A percentile compares a stretch with the other conserved stretches of the same genome.
Evolutionary conservation across 2,329 filamentous ascomycete genomes (phyloP).

Genomic region (Sclerotinia minor): DNA sequence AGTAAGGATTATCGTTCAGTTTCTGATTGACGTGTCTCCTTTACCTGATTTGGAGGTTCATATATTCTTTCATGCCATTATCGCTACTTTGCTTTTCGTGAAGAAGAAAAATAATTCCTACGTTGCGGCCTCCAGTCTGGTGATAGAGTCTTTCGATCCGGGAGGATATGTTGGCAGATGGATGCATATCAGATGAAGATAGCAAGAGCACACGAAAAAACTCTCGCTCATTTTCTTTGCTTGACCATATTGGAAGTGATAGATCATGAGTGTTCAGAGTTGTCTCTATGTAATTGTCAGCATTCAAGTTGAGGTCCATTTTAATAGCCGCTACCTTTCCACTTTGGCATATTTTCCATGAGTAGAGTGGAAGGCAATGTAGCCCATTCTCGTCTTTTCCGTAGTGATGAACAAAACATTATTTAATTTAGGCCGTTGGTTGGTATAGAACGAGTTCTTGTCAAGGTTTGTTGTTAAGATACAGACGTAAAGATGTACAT

Average conservation of each 20-base stretch:
- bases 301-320: background rate
- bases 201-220: constrained; percentile 38
- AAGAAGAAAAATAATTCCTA: constrained; percentile 41
- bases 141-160: constrained; percentile 41
- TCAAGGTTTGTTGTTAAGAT: background rate
- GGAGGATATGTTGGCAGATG: constrained; percentile 26
- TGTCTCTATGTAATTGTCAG: constrained; percentile 32
- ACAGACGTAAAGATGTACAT: background rate
- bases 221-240: constrained; percentile 26
- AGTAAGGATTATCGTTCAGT: background rate
- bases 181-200: constrained; percentile 35
- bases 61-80: constrained; percentile 35
- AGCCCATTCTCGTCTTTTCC: constrained; percentile 39
- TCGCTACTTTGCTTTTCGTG: constrained; percentile 29
- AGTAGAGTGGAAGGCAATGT: constrained; percentile 36
- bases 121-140: constrained; percentile 37
- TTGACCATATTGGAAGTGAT: constrained; percentile 34
- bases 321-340: constrained; percentile 36
- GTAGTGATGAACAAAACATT: constrained; percentile 42
- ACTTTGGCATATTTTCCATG: constrained; percentile 33
- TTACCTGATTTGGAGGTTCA: constrained; percentile 40
- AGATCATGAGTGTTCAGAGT: constrained; percentile 39
- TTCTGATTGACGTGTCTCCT: background rate
- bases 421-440: background rate
- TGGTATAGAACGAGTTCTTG: background rate